These are phyloP conservation scores for Mycena indigotica DNA, from an alignment of 768 basidiomycete species.

Conservation along the genomic window DNA sequence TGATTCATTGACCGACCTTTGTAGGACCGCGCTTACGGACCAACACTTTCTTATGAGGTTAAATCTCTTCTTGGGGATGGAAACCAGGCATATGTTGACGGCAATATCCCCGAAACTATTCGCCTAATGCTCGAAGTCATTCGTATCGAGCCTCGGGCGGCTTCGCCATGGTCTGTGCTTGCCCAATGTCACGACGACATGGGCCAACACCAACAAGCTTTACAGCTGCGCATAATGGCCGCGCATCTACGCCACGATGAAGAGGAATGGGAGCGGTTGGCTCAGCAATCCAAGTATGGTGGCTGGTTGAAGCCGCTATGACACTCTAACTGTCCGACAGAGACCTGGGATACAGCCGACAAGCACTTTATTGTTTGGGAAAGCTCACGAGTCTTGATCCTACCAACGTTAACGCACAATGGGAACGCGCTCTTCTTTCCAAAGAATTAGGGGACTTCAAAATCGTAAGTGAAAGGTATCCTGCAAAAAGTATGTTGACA, in stretches of 20 bases:
- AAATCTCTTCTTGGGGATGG: conserved; percentile 80
- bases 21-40: conserved; percentile 51
- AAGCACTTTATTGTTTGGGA: conserved; percentile 89
- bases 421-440: conserved; percentile 85
- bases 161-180: conserved; percentile 84
- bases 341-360: conserved; percentile 72
- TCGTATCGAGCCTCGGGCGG: conserved; percentile 85
- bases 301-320: background rate
- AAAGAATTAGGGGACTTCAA: conserved; percentile 73
- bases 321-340: conserved; percentile 34
- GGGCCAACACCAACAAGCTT: conserved; percentile 66
- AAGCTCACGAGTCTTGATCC: conserved; percentile 82
- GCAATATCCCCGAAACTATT: conserved; percentile 66
- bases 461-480: conserved; percentile 54
- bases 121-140: conserved; percentile 90
- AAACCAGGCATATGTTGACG: conserved; percentile 83
- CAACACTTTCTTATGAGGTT: conserved; percentile 70
- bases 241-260: conserved; percentile 84
- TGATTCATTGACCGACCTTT: background rate
- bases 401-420: conserved; percentile 82
- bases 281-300: conserved; percentile 67
- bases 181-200: conserved; percentile 81
- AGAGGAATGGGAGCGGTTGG: conserved; percentile 86
- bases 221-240: conserved; percentile 86
- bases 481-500: too few relatives aligned